Conservation (phyloP, 148 eudicot genomes). For the Rhododendron ovatum region DNA sequence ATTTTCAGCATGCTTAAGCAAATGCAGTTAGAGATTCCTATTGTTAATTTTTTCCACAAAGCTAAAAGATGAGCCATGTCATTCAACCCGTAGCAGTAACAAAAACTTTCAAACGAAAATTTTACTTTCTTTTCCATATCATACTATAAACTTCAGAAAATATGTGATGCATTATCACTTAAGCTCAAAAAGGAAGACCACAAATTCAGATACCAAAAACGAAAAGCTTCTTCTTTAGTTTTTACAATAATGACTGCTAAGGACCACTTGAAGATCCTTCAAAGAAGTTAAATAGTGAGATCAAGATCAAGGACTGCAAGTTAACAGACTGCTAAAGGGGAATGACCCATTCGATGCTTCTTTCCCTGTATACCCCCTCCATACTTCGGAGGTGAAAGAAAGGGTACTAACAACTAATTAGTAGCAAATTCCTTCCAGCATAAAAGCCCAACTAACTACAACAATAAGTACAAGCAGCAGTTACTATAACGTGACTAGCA, state of each 20-base stretch:
- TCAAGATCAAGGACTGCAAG: not conserved
- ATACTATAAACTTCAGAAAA: not conserved
- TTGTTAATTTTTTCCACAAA: not conserved
- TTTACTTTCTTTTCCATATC: not conserved
- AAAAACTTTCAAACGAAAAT: not conserved
- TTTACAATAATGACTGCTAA: not conserved
- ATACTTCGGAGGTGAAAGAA: not conserved
- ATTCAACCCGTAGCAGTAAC: not conserved
- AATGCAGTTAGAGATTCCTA: not conserved
- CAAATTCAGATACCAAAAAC: too few species aligned
- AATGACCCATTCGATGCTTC: not conserved
- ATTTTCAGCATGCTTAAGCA: not conserved
- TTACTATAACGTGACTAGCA: too few species aligned
- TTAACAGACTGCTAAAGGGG: not conserved
- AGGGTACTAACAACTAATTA: not conserved
- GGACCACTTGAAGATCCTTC: not conserved
- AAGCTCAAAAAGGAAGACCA: not conserved
- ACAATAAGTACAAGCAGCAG: too few species aligned
- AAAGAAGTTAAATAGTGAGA: not conserved
- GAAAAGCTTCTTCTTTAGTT: too few species aligned
- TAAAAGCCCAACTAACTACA: too few species aligned
- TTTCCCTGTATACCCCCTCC: not conserved
- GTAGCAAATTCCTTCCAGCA: too few species aligned
- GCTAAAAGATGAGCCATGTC: not conserved
- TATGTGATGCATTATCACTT: not conserved